Conservation (phyloP, 1,284 basidiomycete genomes). For the Nidula niveotomentosa region DNA sequence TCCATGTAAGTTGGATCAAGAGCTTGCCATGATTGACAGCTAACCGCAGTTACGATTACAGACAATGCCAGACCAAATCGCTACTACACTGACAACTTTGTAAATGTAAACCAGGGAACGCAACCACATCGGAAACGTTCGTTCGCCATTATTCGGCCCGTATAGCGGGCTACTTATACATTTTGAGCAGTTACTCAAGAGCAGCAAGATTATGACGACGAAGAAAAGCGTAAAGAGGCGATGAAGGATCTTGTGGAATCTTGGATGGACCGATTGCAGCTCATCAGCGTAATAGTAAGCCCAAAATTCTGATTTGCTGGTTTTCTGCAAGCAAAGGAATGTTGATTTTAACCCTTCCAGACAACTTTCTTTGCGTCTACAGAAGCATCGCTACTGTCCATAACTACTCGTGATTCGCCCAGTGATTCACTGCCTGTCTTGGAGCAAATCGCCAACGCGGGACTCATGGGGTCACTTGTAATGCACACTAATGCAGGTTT, state of each 20-base stretch:
- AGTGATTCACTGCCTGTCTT: slow-evolving; percentile 9
- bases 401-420: slow-evolving; percentile 33
- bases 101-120: too few species aligned
- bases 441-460: slow-evolving; percentile 41
- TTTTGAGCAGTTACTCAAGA: slow-evolving; percentile 39
- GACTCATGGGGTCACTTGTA: slow-evolving; percentile 48
- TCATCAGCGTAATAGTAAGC: slow-evolving; percentile 58
- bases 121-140: too few species aligned
- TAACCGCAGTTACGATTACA: too few species aligned
- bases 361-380: slow-evolving; percentile 64
- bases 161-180: background rate
- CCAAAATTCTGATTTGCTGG: too few species aligned
- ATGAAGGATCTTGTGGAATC: slow-evolving; percentile 50
- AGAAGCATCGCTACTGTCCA: slow-evolving; percentile 49
- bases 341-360: slow-evolving; percentile 23
- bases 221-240: slow-evolving; percentile 40
- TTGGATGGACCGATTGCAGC: slow-evolving; percentile 60
- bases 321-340: slow-evolving; percentile 1
- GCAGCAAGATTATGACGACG: slow-evolving; percentile 46
- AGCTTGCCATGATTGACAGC: too few species aligned
- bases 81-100: too few species aligned
- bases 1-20: too few species aligned
- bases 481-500: slow-evolving; percentile 53
- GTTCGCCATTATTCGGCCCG: background rate
- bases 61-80: too few species aligned